Base-by-base conservation (phyloP, 1,139 yeast species). In the Suhomyces coccinellae region DNA sequence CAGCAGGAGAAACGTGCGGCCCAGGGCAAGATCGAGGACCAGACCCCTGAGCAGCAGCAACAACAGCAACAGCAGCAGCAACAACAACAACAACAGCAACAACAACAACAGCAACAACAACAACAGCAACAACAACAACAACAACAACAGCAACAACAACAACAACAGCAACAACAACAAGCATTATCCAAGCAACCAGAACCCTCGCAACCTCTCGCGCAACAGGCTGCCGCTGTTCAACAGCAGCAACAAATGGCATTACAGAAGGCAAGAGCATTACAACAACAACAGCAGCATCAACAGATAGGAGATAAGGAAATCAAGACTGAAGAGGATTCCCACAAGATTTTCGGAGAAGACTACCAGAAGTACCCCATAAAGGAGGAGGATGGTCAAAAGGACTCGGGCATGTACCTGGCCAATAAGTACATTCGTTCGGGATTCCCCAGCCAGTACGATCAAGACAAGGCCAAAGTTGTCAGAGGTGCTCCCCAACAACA, bases 1-100 rank as follows among this genome's bases (percentile, higher is more conserved):
- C 83, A 79, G 53, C 75, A 76, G 54, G 83, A 79, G 55, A 80
- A 85, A 69, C 81, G 84, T 67, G 75, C 83, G 55, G 79, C 75
- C 49, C 77, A 72, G 49, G 64, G 63, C 40, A 67, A 66, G 54
- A 54, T 61, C 33, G 45, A 44, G 14, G 69, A 67, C 39, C 51
- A 53, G 36, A 44, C 56, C 46, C 51, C 54, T 40, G 59, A 58
- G 7, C 70, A 65, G 44, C 29, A 40, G 26, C 46, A 37, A 31
- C 49, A 46, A 27, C 49, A 56, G 33, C 59, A 63, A 58, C 52
- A 39, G 30, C 49, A 48, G 36, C 54, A 47, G 11, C 46, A 46
- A 13, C 49, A 43, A 26, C 43, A 43, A 17, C 46, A 45, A 33
- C 43, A 31, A 36, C 49, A 46, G 28, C 35, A 35, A 8, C 38